These are phyloP conservation scores for Nakazawaea wickerhamii DNA, from an alignment of 805 yeast genomes.

Conservation along the genomic window DNA sequence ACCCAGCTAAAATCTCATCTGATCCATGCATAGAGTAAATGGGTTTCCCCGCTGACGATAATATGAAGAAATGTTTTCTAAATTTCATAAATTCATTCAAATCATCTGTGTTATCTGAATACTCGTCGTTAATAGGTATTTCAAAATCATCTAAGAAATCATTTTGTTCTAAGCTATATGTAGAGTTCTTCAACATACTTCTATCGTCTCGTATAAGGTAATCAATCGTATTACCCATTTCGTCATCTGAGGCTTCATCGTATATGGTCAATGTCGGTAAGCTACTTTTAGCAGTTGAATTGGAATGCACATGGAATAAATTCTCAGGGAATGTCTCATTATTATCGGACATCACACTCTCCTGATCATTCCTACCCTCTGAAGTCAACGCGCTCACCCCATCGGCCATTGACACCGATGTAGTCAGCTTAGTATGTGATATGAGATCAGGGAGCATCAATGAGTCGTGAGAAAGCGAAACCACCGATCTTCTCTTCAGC, in stretches of 20 bases:
- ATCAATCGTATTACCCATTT: conserved; percentile 10
- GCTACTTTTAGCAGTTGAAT: conserved; percentile 14
- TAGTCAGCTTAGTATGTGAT: conserved; percentile 5
- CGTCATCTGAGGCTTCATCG: conserved; percentile 18
- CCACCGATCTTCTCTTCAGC: conserved; percentile 5
- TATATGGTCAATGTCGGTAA: conserved; percentile 26
- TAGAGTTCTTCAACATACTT: conserved; percentile 5
- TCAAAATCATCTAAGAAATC: conserved; percentile 12
- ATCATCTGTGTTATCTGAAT: conserved; percentile 23
- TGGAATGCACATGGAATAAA: conserved; percentile 2
- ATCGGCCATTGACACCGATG: conserved; percentile 6
- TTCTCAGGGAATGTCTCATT: background rate
- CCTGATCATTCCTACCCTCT: background rate
- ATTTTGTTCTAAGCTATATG: background rate
- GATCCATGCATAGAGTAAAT: conserved; percentile 74
- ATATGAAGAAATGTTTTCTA: conserved; percentile 68
- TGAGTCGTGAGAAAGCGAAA: conserved; percentile 5
- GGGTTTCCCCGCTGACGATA: conserved; percentile 86
- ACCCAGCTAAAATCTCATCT: conserved; percentile 61
- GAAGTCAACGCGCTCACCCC: background rate
- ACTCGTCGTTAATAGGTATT: conserved; percentile 15
- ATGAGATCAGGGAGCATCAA: conserved; percentile 11
- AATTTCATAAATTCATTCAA: conserved; percentile 27
- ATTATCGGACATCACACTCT: background rate
- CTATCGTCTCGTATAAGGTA: conserved; percentile 11